These are phyloP conservation scores for Aureobasidium sp. DNA, from an alignment of 2,329 filamentous ascomycete genomes.

Conservation along the genomic window DNA sequence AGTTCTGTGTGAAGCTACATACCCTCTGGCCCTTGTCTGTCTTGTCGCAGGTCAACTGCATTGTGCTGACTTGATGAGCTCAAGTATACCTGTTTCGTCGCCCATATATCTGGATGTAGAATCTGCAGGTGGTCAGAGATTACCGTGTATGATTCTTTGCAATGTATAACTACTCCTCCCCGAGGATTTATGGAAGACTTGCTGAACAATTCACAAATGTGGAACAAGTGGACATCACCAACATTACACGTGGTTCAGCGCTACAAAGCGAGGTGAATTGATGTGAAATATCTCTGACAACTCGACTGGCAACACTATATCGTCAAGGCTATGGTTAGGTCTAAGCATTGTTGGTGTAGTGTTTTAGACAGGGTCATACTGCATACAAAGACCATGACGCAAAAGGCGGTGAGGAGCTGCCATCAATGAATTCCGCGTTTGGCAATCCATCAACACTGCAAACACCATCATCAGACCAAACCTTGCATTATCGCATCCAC, in stretches of 20 bases:
- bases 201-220: neutral
- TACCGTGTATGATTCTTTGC: neutral
- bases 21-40: neutral
- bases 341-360: too few species aligned
- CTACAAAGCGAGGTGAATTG: neutral
- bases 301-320: neutral
- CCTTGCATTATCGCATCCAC: neutral
- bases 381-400: neutral
- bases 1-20: neutral
- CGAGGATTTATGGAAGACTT: too few species aligned
- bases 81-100: neutral
- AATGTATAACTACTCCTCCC: neutral
- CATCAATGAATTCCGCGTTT: slow-evolving; percentile 8
- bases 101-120: neutral
- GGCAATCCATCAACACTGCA: slow-evolving; percentile 5
- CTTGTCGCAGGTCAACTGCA: neutral
- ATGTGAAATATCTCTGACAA: neutral
- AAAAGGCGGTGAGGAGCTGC: slow-evolving; percentile 1
- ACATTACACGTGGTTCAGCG: neutral
- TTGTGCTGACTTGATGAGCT: neutral
- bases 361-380: neutral
- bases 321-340: neutral
- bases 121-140: neutral
- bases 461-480: neutral
- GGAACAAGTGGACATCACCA: neutral